A percentile compares a stretch with the other conserved stretches of the same genome.
These are phyloP conservation scores for Ustilago sp. DNA, from an alignment of 1,284 basidiomycete genomes.

Conservation along the genomic window DNA sequence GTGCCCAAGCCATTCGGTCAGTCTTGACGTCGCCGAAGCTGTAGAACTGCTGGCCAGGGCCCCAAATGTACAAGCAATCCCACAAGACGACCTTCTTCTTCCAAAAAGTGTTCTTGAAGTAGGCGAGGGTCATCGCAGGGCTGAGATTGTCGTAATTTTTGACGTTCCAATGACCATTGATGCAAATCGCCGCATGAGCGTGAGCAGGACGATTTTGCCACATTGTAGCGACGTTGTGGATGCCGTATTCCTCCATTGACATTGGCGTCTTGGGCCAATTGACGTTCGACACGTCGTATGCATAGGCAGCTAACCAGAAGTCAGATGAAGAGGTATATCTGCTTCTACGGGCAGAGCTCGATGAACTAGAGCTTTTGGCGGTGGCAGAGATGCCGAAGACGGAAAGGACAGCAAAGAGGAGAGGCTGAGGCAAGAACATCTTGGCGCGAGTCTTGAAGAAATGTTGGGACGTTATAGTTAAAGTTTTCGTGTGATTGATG, in stretches of 20 bases:
- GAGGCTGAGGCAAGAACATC: neutral
- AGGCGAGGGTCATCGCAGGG: neutral
- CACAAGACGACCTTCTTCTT: constrained; percentile 1
- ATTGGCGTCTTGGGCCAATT: constrained; percentile 8
- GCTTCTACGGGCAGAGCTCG: no score
- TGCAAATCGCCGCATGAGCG: constrained; percentile 15
- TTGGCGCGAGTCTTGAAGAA: neutral
- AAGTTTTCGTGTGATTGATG: no score
- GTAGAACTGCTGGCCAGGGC: constrained; percentile 17
- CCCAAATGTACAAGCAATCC: constrained; percentile 27
- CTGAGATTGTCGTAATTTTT: constrained; percentile 17
- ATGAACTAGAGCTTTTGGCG: neutral
- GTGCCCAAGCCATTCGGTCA: constrained; percentile 5
- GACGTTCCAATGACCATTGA: constrained; percentile 14
- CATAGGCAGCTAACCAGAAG: constrained; percentile 5
- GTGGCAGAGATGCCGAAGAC: neutral
- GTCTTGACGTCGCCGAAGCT: constrained; percentile 6
- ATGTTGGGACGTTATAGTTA: neutral
- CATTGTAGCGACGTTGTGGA: neutral
- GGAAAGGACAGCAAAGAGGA: neutral
- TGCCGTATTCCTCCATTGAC: constrained; percentile 11
- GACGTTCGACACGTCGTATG: neutral
- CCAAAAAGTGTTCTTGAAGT: neutral
- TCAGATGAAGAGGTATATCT: no score
- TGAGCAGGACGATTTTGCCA: constrained; percentile 18